Evolutionary conservation across 805 yeast genomes (phyloP).

Genomic region (Candida boidinii): DNA sequence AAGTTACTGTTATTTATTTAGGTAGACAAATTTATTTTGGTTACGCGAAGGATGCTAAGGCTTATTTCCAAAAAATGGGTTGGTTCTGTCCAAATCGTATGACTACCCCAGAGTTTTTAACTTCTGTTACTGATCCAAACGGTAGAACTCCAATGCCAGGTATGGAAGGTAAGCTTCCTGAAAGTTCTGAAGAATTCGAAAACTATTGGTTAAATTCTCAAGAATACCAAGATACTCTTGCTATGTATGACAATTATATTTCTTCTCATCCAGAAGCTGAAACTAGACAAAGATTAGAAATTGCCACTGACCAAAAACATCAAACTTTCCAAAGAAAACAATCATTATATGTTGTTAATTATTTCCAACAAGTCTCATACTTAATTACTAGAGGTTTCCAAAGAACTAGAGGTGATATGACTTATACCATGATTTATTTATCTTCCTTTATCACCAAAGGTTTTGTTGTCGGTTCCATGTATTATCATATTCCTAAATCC

Average conservation of each 20-base stretch:
- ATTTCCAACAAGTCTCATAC: slow-evolving; percentile 40
- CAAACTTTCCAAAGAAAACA: slow-evolving; percentile 29
- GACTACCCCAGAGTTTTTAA: slow-evolving; percentile 61
- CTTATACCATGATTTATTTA: slow-evolving; percentile 44
- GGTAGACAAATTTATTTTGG: slow-evolving; percentile 59
- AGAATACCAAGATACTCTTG: slow-evolving; percentile 34
- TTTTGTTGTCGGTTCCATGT: slow-evolving; percentile 53
- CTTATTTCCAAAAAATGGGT: slow-evolving; percentile 53
- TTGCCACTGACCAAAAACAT: slow-evolving; percentile 29
- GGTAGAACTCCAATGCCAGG: slow-evolving; percentile 24
- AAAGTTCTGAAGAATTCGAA: slow-evolving; percentile 29
- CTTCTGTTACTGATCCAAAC: slow-evolving; percentile 32
- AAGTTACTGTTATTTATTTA: slow-evolving; percentile 47
- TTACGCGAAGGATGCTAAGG: slow-evolving; percentile 42
- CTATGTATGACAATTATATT: slow-evolving; percentile 30
- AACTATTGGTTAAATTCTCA: slow-evolving; percentile 39
- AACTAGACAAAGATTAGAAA: slow-evolving; percentile 31
- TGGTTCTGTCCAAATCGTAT: slow-evolving; percentile 55
- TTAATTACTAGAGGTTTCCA: slow-evolving; percentile 50
- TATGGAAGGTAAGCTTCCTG: slow-evolving; percentile 27
- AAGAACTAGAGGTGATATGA: slow-evolving; percentile 51
- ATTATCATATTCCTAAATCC: slow-evolving; percentile 39
- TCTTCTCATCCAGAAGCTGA: slow-evolving; percentile 28
- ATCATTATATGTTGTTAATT: slow-evolving; percentile 31
- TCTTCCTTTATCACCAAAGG: slow-evolving; percentile 50